Conservation (phyloP, 352 stramenopile species). For the Globisporangium apiculatum region DNA sequence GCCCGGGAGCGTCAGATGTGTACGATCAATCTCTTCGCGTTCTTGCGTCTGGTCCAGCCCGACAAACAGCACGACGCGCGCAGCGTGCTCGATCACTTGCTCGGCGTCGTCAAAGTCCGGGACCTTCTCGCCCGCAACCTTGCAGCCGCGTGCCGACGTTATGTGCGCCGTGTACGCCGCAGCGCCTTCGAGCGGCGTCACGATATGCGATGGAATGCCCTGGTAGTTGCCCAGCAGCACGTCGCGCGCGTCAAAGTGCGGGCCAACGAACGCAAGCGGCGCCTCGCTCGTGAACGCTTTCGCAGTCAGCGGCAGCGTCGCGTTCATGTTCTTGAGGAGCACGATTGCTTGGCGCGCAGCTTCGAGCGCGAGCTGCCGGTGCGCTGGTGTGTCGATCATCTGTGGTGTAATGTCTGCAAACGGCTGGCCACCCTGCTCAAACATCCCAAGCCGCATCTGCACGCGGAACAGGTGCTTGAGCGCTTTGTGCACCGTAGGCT, state of each 20-base stretch:
- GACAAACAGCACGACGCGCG: slow-evolving; percentile 56
- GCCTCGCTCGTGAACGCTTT: slow-evolving; percentile 12
- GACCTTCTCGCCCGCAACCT: slow-evolving; percentile 40
- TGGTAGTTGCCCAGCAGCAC: slow-evolving; percentile 75
- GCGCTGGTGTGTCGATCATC: slow-evolving; percentile 40
- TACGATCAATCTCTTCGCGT: slow-evolving; percentile 60
- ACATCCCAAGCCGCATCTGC: slow-evolving; percentile 86
- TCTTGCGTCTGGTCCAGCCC: slow-evolving; percentile 61
- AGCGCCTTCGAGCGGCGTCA: slow-evolving; percentile 49
- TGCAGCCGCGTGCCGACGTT: slow-evolving; percentile 35
- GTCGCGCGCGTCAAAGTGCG: slow-evolving; percentile 56
- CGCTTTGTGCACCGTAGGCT: slow-evolving; percentile 49
- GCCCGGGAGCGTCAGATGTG: slow-evolving; percentile 47
- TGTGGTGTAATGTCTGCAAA: slow-evolving; percentile 45
- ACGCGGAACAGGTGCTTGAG: slow-evolving; percentile 79
- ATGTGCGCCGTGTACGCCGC: slow-evolving; percentile 21
- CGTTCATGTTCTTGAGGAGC: slow-evolving; percentile 85
- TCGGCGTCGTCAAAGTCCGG: slow-evolving; percentile 49
- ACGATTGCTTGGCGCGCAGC: slow-evolving; percentile 75
- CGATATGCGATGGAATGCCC: slow-evolving; percentile 49
- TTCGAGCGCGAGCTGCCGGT: slow-evolving; percentile 54
- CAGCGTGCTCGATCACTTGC: slow-evolving; percentile 19
- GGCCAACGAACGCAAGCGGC: slow-evolving; percentile 63
- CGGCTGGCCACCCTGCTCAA: slow-evolving; percentile 68
- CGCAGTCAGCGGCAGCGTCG: slow-evolving; percentile 44